Evolutionary conservation across 1,284 basidiomycete genomes (phyloP), one percentile per base, ranked within the genome.

Genomic region (Sphagnurus paluster): DNA sequence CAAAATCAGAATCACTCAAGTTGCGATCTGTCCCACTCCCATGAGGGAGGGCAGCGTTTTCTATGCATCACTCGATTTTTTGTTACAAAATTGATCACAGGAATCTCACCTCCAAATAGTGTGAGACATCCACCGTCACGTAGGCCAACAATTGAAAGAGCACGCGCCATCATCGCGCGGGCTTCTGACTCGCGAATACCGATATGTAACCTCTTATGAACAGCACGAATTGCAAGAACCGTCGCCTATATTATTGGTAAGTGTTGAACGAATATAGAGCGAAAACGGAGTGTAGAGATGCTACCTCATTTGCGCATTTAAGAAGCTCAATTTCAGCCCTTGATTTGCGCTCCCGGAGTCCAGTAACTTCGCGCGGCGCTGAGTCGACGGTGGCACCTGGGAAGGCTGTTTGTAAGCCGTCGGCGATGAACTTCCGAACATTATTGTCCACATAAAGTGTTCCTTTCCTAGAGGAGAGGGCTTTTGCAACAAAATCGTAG

Each of bases 11-110:
- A 39, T 65, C 59, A 1, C 66, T 66, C 3, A 93, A 72, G 2
- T 59, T 58, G 19, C 82, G 77, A 56, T 92, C 84, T 0, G 81
- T 83, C 1, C 89, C 89, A 20, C 76, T 74, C 2, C 90, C 92
- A 61, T 94, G 91, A 2, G 90, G 91, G 14, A 92, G 76, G 0
- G 90, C 90, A 1, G 90, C 91, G 53, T 92, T 89, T 54, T 87
- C 90, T 91, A 62, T 11, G 24, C 5, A 41, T 39, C 11, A n/a
- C n/a, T n/a, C n/a, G n/a, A n/a, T n/a, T n/a, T n/a, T n/a, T n/a
- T n/a, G n/a, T 51, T 21, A n/a, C 33, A 33, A 39, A 24, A 30
- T 32, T 6, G 29, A 11, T 32, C 29, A 13, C 30, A 33, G 30
- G 26, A 28, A 38, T 67, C 76, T 45, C 53, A 88, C 89, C 84